phyloP scores from a whole-genome alignment of 2,329 filamentous ascomycete species.

The Magnaporthales sp. region DNA sequence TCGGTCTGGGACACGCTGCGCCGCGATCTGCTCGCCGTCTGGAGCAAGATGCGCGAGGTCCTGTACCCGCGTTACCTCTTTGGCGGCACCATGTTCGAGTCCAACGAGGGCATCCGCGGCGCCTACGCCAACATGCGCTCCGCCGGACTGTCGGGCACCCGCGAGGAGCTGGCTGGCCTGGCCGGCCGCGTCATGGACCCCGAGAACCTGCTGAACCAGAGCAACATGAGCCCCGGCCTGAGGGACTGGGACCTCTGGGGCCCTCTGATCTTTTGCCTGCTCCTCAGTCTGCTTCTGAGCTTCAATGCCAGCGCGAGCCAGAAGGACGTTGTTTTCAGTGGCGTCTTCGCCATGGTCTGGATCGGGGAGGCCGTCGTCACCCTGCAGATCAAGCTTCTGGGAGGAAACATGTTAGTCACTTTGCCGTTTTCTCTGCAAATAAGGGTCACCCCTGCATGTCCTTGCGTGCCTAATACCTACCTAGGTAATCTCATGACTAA shows the following conservation, averaged over 20 bases:
- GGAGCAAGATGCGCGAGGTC: slow-evolving; percentile 97
- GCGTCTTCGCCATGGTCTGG: slow-evolving; percentile 96
- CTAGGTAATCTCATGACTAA: neutral
- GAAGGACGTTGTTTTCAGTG: slow-evolving; percentile 84
- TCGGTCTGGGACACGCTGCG: slow-evolving; percentile 95
- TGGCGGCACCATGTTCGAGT: slow-evolving; percentile 55
- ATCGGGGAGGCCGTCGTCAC: slow-evolving; percentile 94
- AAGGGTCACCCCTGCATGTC: neutral
- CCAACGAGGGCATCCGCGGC: slow-evolving; percentile 43
- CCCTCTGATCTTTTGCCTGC: slow-evolving; percentile 84
- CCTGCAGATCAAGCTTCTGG: slow-evolving; percentile 92
- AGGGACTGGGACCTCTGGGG: slow-evolving; percentile 99
- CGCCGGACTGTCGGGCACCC: slow-evolving; percentile 48
- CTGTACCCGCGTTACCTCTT: slow-evolving; percentile 93
- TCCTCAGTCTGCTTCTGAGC: slow-evolving; percentile 81
- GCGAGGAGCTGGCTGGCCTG: slow-evolving; percentile 53
- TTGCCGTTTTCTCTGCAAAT: neutral
- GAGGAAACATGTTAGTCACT: slow-evolving; percentile 80
- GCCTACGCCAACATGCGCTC: slow-evolving; percentile 54
- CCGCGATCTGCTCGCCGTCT: slow-evolving; percentile 83
- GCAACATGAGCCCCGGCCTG: slow-evolving; percentile 79
- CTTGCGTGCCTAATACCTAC: neutral
- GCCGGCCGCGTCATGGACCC: slow-evolving; percentile 55
- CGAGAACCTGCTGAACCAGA: slow-evolving; percentile 50
- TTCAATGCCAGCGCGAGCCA: slow-evolving; percentile 72